A percentile compares a stretch with the other conserved stretches of the same genome.
These are phyloP conservation scores for Trypanosoma cruzi DNA, from an alignment of 208 protist genomes.

Conservation along the genomic window DNA sequence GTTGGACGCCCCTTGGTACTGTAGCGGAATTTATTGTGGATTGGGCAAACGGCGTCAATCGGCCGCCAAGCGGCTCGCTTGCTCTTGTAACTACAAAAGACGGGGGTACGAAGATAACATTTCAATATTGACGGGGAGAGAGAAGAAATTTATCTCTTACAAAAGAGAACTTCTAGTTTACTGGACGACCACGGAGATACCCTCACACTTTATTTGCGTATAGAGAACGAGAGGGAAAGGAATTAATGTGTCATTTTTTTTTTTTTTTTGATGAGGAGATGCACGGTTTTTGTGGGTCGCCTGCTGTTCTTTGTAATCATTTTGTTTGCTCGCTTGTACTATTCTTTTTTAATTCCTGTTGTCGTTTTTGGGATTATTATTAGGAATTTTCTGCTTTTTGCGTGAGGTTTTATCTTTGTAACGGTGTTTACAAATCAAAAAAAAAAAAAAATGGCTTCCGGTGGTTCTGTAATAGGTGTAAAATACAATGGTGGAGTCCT, in stretches of 20 bases:
- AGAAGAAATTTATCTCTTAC: too few species aligned
- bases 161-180: not conserved
- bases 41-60: constrained; percentile 40
- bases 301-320: too few species aligned
- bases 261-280: too few species aligned
- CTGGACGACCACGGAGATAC: not conserved
- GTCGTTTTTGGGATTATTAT: too few species aligned
- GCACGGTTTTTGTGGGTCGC: not conserved
- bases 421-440: not conserved
- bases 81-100: constrained; percentile 14
- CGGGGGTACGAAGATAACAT: not conserved
- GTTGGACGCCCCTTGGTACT: constrained; percentile 56
- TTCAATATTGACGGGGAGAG: not conserved
- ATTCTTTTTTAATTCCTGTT: constrained; percentile 1
- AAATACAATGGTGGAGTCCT: constrained; percentile 98
- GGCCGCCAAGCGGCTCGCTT: constrained; percentile 45
- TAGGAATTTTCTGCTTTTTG: constrained; percentile 5
- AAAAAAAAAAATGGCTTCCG: constrained; percentile 89
- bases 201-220: too few species aligned
- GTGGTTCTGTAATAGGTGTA: constrained; percentile 96
- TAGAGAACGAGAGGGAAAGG: too few species aligned
- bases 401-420: constrained; percentile 2
- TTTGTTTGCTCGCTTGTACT: too few species aligned
- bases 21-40: constrained; percentile 39
- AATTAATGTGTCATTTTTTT: not conserved